Percentiles rank a stretch among this genome's conserved stretches.
Evolutionary conservation across 768 basidiomycete genomes (phyloP).

Genomic region (Termitomyces sp.): DNA sequence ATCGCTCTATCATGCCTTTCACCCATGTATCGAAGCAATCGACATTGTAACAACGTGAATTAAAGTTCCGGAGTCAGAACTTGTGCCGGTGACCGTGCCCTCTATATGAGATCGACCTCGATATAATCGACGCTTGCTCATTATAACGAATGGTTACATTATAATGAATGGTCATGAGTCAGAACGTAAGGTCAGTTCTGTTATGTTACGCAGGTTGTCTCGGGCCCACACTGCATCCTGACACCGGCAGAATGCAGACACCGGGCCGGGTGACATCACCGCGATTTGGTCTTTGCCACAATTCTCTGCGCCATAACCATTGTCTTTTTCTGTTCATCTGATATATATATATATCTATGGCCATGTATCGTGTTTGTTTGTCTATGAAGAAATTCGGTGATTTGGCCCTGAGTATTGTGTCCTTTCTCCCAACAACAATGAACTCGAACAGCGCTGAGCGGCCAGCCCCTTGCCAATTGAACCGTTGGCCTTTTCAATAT

Average conservation of each 20-base stretch:
- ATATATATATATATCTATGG: neutral
- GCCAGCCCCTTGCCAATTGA: neutral
- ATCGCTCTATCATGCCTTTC: conserved; percentile 16
- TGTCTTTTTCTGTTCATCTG: neutral
- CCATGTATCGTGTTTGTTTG: neutral
- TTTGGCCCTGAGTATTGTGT: neutral
- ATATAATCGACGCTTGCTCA: too few species aligned
- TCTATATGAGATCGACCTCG: too few species aligned
- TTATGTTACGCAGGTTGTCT: too few species aligned
- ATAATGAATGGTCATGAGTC: too few species aligned
- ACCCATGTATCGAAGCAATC: conserved; percentile 14
- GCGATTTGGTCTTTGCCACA: neutral
- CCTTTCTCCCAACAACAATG: neutral
- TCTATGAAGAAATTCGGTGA: neutral
- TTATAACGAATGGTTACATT: too few species aligned
- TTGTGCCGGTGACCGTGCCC: too few species aligned
- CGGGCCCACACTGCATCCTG: too few species aligned
- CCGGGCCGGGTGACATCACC: neutral
- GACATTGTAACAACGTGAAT: conserved; percentile 10
- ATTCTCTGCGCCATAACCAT: neutral
- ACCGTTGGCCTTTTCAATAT: neutral
- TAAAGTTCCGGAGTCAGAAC: too few species aligned
- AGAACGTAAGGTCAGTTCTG: too few species aligned
- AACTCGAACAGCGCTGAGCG: neutral
- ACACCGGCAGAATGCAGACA: too few species aligned